phyloP scores from a whole-genome alignment of 2,329 filamentous ascomycete species.

The Byssothecium circinans region DNA sequence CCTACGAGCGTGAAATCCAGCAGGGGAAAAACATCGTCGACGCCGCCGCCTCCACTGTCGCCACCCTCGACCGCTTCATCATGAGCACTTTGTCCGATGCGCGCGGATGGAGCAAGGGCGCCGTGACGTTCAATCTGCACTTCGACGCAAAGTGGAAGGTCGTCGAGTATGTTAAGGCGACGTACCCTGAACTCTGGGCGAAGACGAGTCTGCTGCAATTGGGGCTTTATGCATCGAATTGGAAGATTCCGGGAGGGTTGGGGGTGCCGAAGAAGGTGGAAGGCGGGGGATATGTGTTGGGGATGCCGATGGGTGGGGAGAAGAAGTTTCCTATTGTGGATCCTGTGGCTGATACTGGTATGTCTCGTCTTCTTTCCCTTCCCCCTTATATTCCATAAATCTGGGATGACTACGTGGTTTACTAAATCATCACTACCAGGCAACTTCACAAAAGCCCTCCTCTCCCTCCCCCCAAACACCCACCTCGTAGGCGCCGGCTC shows the following conservation, averaged over 20 bases:
- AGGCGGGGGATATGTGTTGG: too few species aligned
- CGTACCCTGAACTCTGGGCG: slow-evolving; percentile 27
- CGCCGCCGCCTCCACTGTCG: slow-evolving; percentile 41
- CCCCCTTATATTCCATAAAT: not conserved
- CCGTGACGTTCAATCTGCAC: slow-evolving; percentile 40
- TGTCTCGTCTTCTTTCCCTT: slow-evolving; percentile 2
- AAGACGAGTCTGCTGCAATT: slow-evolving; percentile 33
- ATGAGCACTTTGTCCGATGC: slow-evolving; percentile 47
- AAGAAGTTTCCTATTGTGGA: slow-evolving; percentile 23
- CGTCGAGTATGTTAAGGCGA: slow-evolving; percentile 43
- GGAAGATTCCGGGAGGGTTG: slow-evolving; percentile 22
- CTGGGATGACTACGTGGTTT: too few species aligned
- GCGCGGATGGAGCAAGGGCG: slow-evolving; percentile 35
- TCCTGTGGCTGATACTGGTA: slow-evolving; percentile 23
- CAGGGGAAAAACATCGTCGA: slow-evolving; percentile 47
- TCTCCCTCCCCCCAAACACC: slow-evolving; percentile 23
- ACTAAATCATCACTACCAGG: too few species aligned
- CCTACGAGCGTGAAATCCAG: slow-evolving; percentile 38
- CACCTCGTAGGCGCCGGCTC: slow-evolving; percentile 30
- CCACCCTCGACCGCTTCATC: slow-evolving; percentile 47
- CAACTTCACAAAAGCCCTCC: slow-evolving; percentile 25
- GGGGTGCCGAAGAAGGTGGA: too few species aligned
- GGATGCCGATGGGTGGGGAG: too few species aligned
- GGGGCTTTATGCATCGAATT: slow-evolving; percentile 28
- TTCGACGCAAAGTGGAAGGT: slow-evolving; percentile 47